Evolutionary conservation across 371 early-diverging fungal species (phyloP).

Genomic region (Syncephalastrum contaminatum): DNA sequence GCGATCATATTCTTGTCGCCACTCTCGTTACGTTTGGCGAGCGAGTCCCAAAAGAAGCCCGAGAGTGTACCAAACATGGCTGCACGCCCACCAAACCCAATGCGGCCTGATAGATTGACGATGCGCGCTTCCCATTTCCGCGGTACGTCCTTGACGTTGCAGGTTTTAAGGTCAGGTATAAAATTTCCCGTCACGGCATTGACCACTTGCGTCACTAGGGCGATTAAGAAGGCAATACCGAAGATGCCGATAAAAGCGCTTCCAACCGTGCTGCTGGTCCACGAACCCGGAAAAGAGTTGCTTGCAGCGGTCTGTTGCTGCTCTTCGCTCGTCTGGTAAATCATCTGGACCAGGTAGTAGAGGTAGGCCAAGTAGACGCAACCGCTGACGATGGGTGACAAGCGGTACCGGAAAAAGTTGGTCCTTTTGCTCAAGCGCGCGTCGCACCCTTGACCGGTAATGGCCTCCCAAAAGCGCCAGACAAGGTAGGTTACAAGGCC

Average conservation of each 20-base stretch:
- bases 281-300: slow-evolving; percentile 41
- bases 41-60: slow-evolving; percentile 47
- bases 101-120: slow-evolving; percentile 33
- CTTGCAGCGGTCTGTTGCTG: slow-evolving; percentile 37
- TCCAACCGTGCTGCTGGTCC: slow-evolving; percentile 30
- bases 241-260: slow-evolving; percentile 37
- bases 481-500: slow-evolving; percentile 43
- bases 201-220: slow-evolving; percentile 41
- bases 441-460: slow-evolving; percentile 46
- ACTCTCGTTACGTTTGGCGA: slow-evolving; percentile 31
- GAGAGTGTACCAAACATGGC: slow-evolving; percentile 42
- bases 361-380: slow-evolving; percentile 40
- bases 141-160: slow-evolving; percentile 16
- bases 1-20: slow-evolving; percentile 38
- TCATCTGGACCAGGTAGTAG: slow-evolving; percentile 46
- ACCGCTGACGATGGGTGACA: slow-evolving; percentile 49
- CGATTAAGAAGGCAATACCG: slow-evolving; percentile 46
- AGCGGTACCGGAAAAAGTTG: slow-evolving; percentile 47
- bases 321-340: slow-evolving; percentile 36
- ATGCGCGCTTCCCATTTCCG: slow-evolving; percentile 32
- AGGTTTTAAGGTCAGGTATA: slow-evolving; percentile 34
- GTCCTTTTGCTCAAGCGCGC: slow-evolving; percentile 32
- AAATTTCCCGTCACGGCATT: slow-evolving; percentile 43
- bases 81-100: slow-evolving; percentile 44
- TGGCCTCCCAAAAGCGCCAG: slow-evolving; percentile 51